Conservation (phyloP, 2,329 filamentous ascomycete genomes). For the Chrysoporthe puriensis region DNA sequence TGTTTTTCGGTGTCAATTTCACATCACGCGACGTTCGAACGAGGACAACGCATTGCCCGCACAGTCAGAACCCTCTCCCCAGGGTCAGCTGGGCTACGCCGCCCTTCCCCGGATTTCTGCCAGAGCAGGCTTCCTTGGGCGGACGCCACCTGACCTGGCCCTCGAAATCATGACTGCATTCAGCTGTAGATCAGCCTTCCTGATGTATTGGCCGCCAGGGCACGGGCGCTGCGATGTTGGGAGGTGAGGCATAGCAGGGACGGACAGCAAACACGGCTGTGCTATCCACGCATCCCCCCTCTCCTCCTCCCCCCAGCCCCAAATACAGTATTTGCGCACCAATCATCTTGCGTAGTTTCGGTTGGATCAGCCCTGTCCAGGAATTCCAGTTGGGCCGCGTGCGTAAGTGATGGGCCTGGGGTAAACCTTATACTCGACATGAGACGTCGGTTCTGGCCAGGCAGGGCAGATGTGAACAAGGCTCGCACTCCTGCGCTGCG, state of each 20-base stretch:
- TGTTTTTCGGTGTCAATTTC: not conserved
- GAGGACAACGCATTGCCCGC: constrained; percentile 22
- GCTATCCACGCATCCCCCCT: not conserved
- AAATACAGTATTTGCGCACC: constrained; percentile 15
- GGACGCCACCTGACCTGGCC: not conserved
- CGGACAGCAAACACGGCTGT: not conserved
- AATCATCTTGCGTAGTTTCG: not conserved
- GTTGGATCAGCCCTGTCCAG: not conserved
- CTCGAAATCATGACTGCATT: constrained; percentile 1
- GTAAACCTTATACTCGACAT: not conserved
- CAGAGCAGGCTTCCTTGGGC: not conserved
- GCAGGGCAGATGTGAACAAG: not conserved
- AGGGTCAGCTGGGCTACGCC: constrained; percentile 23
- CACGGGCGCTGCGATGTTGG: not conserved
- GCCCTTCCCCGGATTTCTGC: constrained; percentile 14
- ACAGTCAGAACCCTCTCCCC: constrained; percentile 13
- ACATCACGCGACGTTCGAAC: constrained; percentile 9
- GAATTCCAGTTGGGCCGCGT: not conserved
- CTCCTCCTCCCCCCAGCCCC: not conserved
- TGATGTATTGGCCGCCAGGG: not conserved
- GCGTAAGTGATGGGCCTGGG: not conserved
- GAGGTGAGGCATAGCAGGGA: not conserved
- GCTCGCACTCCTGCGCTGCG: too few relatives aligned
- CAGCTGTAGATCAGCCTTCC: not conserved
- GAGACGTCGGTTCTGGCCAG: not conserved